Evolutionary conservation across 305 asterid species (phyloP).

Genomic region (Fraxinus velutina): DNA sequence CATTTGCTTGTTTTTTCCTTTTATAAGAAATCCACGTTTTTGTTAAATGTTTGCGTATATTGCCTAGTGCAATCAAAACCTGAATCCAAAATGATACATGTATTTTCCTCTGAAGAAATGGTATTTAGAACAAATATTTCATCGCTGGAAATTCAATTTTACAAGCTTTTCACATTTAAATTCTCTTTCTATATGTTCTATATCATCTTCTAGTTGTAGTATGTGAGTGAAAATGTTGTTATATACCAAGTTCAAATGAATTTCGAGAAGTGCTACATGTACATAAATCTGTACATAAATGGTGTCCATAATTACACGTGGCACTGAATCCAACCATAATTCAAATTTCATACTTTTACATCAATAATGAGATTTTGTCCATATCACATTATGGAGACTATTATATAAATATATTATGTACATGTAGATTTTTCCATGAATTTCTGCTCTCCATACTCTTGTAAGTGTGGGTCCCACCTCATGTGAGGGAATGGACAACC

Average conservation of each 20-base stretch:
- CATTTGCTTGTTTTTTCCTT: constrained; percentile 18
- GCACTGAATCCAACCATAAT: no score
- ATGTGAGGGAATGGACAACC: no score
- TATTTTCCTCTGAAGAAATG: constrained; percentile 6
- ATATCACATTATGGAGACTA: no score
- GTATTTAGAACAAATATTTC: not conserved
- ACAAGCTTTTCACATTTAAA: not conserved
- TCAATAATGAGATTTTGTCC: no score
- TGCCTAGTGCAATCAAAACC: constrained; percentile 7
- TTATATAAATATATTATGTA: no score
- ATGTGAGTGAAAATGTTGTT: not conserved
- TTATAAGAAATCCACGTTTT: constrained; percentile 15
- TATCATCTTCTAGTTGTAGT: not conserved
- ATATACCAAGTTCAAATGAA: not conserved
- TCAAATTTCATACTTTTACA: no score
- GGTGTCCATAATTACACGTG: no score
- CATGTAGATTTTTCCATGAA: not conserved
- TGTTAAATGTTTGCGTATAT: constrained; percentile 2
- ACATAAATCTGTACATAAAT: no score
- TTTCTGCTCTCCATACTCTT: constrained; percentile 83
- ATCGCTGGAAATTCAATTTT: not conserved
- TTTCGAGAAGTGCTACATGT: constrained; percentile 25
- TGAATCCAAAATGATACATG: not conserved
- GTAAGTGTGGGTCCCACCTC: constrained; percentile 25
- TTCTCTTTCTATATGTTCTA: not conserved